Evolutionary conservation across 192 early-diverging fungal species (phyloP).

Genomic region (Coemansia sp.): DNA sequence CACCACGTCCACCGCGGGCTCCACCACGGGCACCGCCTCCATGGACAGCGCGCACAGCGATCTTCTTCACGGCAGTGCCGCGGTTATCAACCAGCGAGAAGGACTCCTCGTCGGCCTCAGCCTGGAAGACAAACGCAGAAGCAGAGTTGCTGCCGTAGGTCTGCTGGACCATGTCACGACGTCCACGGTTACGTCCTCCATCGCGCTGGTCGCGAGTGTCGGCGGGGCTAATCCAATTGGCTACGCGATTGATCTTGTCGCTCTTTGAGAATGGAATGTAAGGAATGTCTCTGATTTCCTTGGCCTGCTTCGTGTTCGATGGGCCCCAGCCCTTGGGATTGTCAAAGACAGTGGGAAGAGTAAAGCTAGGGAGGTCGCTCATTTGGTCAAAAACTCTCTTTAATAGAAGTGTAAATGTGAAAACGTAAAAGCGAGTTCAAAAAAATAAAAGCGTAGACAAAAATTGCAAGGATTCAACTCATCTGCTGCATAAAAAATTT

Average conservation of each 20-base stretch:
- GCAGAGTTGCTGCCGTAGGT: slow-evolving; percentile 84
- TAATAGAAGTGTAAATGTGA: slow-evolving; percentile 1
- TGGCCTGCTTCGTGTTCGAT: slow-evolving; percentile 62
- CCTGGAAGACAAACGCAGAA: slow-evolving; percentile 85
- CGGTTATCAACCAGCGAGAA: slow-evolving; percentile 82
- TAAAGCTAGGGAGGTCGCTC: slow-evolving; percentile 64
- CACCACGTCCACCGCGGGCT: slow-evolving; percentile 46
- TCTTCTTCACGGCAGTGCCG: slow-evolving; percentile 34
- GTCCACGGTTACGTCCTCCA: slow-evolving; percentile 54
- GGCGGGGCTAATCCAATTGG: slow-evolving; percentile 86
- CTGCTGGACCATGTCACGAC: slow-evolving; percentile 62
- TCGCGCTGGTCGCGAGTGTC: slow-evolving; percentile 61
- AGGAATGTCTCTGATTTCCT: slow-evolving; percentile 79
- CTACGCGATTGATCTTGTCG: slow-evolving; percentile 93
- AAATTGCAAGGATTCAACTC: neutral
- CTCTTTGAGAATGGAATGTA: slow-evolving; percentile 95
- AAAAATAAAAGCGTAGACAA: neutral
- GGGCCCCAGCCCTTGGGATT: slow-evolving; percentile 92
- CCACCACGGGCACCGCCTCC: slow-evolving; percentile 35
- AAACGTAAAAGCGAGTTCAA: neutral
- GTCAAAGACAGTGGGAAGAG: slow-evolving; percentile 78
- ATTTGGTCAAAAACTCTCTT: slow-evolving; percentile 21
- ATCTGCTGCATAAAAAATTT: neutral
- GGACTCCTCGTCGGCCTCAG: slow-evolving; percentile 89
- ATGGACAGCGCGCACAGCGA: slow-evolving; percentile 26